Percentiles rank a stretch among this genome's conserved stretches.
phyloP scores from a whole-genome alignment of 2,329 filamentous ascomycete genomes.

The Zymoseptoria brevis region DNA sequence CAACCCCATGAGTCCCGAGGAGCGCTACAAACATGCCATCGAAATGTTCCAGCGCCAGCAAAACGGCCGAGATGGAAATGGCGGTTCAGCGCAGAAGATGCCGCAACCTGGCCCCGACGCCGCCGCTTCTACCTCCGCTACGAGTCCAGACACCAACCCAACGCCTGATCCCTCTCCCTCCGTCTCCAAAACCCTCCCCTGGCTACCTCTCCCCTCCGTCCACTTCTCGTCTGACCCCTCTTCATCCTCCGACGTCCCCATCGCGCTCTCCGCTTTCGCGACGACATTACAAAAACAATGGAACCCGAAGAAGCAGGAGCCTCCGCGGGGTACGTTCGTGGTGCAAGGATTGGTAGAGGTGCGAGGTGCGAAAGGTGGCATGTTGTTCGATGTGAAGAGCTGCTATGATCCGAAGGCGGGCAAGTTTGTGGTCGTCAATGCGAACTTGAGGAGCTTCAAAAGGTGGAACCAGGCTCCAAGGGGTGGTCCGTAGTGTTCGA shows the following conservation, averaged over 20 bases:
- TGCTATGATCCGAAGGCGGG: conserved; percentile 39
- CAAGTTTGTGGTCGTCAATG: conserved; percentile 30
- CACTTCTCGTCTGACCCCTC: not conserved
- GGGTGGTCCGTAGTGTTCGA: conserved; percentile 25
- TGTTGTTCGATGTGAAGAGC: conserved; percentile 38
- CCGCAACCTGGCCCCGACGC: not conserved
- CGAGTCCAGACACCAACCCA: not conserved
- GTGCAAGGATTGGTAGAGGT: conserved; percentile 41
- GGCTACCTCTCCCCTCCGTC: not conserved
- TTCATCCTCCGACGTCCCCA: conserved; percentile 20
- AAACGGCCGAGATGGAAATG: conserved; percentile 4
- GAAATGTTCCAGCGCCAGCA: conserved; percentile 24
- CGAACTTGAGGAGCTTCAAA: conserved; percentile 25
- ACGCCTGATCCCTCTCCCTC: conserved; percentile 18
- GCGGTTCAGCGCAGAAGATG: not conserved
- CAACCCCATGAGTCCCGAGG: conserved; percentile 27
- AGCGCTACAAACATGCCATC: conserved; percentile 24
- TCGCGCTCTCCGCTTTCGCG: conserved; percentile 25
- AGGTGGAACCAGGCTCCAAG: conserved; percentile 32
- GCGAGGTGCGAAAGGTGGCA: conserved; percentile 33
- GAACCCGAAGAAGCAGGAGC: conserved; percentile 28
- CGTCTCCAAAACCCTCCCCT: conserved; percentile 13
- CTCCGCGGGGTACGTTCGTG: conserved; percentile 39
- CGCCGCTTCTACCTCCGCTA: not conserved
- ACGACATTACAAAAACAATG: conserved; percentile 21